Percentiles rank a stretch among this genome's conserved stretches.
phyloP scores from a whole-genome alignment of 164 flowering plant species.

The Liriodendron chinense region DNA sequence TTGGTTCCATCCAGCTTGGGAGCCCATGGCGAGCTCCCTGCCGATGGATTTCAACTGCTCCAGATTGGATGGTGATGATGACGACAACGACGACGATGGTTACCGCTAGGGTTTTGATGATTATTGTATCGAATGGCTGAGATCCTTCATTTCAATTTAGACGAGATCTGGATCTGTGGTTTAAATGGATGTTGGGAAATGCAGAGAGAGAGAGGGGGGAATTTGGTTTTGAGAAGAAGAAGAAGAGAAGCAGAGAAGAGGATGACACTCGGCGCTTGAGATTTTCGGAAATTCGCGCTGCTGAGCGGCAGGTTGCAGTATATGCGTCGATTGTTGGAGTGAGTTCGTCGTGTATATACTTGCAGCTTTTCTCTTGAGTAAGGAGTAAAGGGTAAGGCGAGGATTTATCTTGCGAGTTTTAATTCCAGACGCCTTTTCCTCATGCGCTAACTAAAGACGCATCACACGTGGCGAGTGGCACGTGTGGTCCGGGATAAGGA shows the following conservation, averaged over 20 bases:
- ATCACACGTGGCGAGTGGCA: too few species aligned
- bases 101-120: background rate
- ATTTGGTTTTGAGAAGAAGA: background rate
- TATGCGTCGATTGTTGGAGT: too few species aligned
- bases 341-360: too few species aligned
- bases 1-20: conserved; percentile 85
- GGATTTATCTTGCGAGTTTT: too few species aligned
- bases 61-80: conserved; percentile 32
- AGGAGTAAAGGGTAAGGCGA: too few species aligned
- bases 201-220: background rate
- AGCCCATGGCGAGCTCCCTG: conserved; percentile 98
- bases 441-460: too few species aligned
- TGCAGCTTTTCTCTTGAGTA: too few species aligned
- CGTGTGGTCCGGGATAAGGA: too few species aligned
- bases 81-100: background rate
- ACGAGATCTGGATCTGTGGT: background rate
- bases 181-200: too few species aligned
- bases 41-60: conserved; percentile 96
- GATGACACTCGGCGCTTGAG: background rate
- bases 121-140: background rate
- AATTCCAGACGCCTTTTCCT: too few species aligned
- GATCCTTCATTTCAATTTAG: background rate
- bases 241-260: background rate
- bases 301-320: too few species aligned
- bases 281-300: background rate